Conservation (phyloP, 495 filamentous ascomycete genomes). For the Venustampulla echinocandica region DNA sequence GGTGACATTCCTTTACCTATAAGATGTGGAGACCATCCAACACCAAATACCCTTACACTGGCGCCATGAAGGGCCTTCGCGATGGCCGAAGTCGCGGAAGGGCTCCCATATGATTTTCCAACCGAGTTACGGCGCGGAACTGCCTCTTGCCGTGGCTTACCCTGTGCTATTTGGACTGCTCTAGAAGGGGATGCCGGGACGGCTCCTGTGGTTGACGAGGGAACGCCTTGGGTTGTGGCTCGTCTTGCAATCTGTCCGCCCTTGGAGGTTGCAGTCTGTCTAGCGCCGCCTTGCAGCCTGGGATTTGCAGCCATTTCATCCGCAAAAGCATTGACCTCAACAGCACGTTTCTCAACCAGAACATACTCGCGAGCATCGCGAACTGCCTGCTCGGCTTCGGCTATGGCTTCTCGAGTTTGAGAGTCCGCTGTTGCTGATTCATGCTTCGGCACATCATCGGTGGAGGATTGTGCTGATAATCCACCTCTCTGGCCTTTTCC, state of each 20-base stretch:
- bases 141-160: conserved; percentile 50
- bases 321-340: conserved; percentile 94
- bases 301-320: conserved; percentile 79
- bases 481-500: conserved; percentile 1
- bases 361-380: conserved; percentile 92
- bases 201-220: conserved; percentile 48
- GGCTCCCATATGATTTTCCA: conserved; percentile 70
- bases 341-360: conserved; percentile 84
- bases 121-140: conserved; percentile 65
- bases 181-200: conserved; percentile 45
- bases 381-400: conserved; percentile 75
- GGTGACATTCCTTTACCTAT: conserved; percentile 66
- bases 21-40: conserved; percentile 58
- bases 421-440: conserved; percentile 16
- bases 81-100: conserved; percentile 81
- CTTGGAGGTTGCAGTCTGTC: conserved; percentile 29
- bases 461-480: conserved; percentile 37
- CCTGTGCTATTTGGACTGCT: conserved; percentile 60
- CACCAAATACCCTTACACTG: conserved; percentile 71
- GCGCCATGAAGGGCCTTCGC: conserved; percentile 93
- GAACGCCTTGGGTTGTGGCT: conserved; percentile 54
- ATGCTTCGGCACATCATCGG: conserved; percentile 23
- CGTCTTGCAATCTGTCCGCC: conserved; percentile 53
- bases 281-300: conserved; percentile 33
- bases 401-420: conserved; percentile 50